Base-by-base conservation (phyloP, 441 rosid species). In the Arabidopsis hybrid region DNA sequence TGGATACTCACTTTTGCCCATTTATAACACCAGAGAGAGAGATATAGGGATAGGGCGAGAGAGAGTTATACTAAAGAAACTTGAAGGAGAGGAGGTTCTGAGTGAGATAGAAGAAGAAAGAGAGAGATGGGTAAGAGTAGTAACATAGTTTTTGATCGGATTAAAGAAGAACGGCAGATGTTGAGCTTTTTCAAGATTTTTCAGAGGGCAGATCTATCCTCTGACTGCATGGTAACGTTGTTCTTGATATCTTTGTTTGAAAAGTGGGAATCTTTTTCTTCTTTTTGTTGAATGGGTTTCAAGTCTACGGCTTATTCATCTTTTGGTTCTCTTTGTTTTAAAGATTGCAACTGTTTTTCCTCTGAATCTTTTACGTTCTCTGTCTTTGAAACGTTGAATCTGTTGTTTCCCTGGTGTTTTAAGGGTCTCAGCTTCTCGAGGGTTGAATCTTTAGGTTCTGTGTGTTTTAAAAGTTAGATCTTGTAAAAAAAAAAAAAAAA, bases 111-210 rank as follows among this genome's bases (percentile, higher is more conserved):
- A 50, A 71, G 31, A 53, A 35, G 39, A 5, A 4, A 21, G 26
- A 43, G 50, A 45, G 52, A 47, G 36, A 69, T 76, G 52, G 60
- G 13, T 45, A 13, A 10, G 31, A 76, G 13, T 36, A 13, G n/a
- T 17, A 76, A 32, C 32, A 76, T 2, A 5, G 47, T 12, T 63
- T 76, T 76, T 13, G 51, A 8, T 7, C 8, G 1, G 32, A 11
- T 11, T 34, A 60, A n/a, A 14, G 51, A 42, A 71, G 59, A 71
- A 26, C 2, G 50, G 1, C 32, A 66, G 31, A 17, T 4, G 4
- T 49, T 71, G 40, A 31, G 64, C 42, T 77, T 77, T 64, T 59
- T 50, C 65, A 77, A 77, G 73, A 52, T 71, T 8, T 65, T 77
- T 13, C 67, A 58, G n/a, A 55, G 36, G 18, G 35, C 49, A 50